These are phyloP conservation scores for Glaciozyma antarctica DNA, from an alignment of 768 basidiomycete species.

Conservation along the genomic window DNA sequence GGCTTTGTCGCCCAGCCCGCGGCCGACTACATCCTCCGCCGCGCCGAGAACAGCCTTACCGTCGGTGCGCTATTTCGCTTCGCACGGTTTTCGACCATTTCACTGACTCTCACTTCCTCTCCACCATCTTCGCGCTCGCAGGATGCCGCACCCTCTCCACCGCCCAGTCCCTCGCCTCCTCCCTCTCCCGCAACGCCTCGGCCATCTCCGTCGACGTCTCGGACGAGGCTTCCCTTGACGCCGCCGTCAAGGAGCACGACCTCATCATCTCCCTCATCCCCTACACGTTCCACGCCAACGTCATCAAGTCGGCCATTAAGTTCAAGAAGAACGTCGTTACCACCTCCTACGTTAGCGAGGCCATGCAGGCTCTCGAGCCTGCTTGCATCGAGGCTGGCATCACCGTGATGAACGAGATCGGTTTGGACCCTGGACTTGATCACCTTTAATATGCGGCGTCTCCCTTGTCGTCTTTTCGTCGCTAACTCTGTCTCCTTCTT, in stretches of 20 bases:
- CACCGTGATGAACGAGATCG: constrained; percentile 93
- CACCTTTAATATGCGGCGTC: background rate
- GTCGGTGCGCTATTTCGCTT: constrained; percentile 52
- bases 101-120: background rate
- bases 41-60: constrained; percentile 70
- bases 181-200: constrained; percentile 55
- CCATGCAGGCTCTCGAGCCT: constrained; percentile 75
- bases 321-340: constrained; percentile 88
- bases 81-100: background rate
- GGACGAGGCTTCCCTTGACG: constrained; percentile 61
- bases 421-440: constrained; percentile 79
- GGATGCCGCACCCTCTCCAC: constrained; percentile 78
- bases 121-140: constrained; percentile 37
- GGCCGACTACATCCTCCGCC: constrained; percentile 80
- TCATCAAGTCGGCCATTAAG: constrained; percentile 86
- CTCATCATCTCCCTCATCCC: constrained; percentile 95
- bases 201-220: constrained; percentile 72
- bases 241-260: constrained; percentile 72
- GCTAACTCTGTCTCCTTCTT: background rate
- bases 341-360: constrained; percentile 85
- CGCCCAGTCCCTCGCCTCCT: constrained; percentile 59
- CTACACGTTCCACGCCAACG: constrained; percentile 76
- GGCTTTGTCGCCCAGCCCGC: constrained; percentile 95
- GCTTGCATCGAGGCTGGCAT: constrained; percentile 79
- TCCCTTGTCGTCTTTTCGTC: background rate